Evolutionary conservation across 2,329 filamentous ascomycete genomes (phyloP).

Genomic region (Fusarium hostae): DNA sequence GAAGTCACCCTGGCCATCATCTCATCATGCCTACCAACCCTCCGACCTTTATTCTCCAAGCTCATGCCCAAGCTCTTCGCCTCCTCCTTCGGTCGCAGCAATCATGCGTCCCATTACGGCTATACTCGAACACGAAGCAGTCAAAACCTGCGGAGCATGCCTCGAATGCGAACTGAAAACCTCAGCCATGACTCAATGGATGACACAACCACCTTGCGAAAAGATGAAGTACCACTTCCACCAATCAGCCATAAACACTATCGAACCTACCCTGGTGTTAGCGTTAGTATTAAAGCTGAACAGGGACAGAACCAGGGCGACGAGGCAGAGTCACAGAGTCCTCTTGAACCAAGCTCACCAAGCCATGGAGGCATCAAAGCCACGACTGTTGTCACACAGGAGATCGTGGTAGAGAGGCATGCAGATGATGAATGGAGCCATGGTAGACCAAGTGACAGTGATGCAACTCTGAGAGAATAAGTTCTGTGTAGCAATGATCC

Average conservation of each 20-base stretch:
- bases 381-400: not conserved
- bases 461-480: not conserved
- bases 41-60: conserved; percentile 16
- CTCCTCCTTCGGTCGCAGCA: not conserved
- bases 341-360: not conserved
- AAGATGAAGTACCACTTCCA: not conserved
- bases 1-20: conserved; percentile 17
- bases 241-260: not conserved
- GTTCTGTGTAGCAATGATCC: not conserved
- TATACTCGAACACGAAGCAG: not conserved
- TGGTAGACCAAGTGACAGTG: not conserved
- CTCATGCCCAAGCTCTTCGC: conserved; percentile 14
- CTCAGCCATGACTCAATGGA: not conserved
- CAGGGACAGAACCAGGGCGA: not conserved
- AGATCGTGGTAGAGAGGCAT: not conserved
- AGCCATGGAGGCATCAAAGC: not conserved
- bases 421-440: not conserved
- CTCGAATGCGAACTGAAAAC: not conserved
- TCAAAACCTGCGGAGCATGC: not conserved
- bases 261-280: not conserved
- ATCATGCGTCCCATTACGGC: not conserved
- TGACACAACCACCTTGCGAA: not conserved
- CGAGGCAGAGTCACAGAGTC: not conserved
- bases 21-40: conserved; percentile 16
- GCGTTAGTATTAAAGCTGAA: conserved; percentile 1